These are phyloP conservation scores for Fusarium hostae DNA, from an alignment of 2,329 filamentous ascomycete species.

Conservation along the genomic window DNA sequence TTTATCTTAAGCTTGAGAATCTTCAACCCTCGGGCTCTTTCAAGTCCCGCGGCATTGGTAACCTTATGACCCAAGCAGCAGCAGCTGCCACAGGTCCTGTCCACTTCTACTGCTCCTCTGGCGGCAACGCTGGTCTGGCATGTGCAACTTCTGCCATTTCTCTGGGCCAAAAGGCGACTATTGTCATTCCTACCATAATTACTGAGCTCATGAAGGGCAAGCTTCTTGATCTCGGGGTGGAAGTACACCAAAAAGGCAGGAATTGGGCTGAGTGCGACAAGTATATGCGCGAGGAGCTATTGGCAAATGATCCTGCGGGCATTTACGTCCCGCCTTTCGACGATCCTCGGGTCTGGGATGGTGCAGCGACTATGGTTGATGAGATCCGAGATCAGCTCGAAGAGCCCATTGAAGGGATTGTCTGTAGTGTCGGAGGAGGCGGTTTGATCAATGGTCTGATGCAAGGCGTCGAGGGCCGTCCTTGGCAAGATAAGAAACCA, in stretches of 20 bases:
- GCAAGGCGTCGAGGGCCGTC: constrained; percentile 68
- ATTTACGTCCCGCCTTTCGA: constrained; percentile 79
- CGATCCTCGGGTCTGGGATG: constrained; percentile 74
- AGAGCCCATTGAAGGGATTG: constrained; percentile 71
- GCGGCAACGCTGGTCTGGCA: constrained; percentile 87
- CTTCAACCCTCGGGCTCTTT: constrained; percentile 87
- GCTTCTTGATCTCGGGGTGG: constrained; percentile 73
- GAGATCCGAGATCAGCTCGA: constrained; percentile 57
- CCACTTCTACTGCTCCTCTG: constrained; percentile 84
- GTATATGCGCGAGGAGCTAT: constrained; percentile 69
- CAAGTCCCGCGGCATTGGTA: constrained; percentile 82
- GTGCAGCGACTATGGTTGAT: constrained; percentile 68
- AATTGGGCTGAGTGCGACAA: constrained; percentile 77
- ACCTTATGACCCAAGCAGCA: constrained; percentile 66
- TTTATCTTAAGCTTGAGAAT: constrained; percentile 88
- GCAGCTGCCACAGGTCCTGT: constrained; percentile 49
- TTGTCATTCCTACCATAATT: constrained; percentile 76
- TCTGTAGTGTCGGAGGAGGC: constrained; percentile 84
- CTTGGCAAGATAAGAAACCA: constrained; percentile 50
- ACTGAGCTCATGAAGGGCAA: constrained; percentile 77
- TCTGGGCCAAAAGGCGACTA: constrained; percentile 74
- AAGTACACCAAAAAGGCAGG: constrained; percentile 75
- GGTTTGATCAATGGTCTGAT: constrained; percentile 82
- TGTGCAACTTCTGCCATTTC: constrained; percentile 77
- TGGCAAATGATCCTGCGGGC: constrained; percentile 61